Conservation (phyloP, 768 basidiomycete species). For the Kwoniella botswanensis region DNA sequence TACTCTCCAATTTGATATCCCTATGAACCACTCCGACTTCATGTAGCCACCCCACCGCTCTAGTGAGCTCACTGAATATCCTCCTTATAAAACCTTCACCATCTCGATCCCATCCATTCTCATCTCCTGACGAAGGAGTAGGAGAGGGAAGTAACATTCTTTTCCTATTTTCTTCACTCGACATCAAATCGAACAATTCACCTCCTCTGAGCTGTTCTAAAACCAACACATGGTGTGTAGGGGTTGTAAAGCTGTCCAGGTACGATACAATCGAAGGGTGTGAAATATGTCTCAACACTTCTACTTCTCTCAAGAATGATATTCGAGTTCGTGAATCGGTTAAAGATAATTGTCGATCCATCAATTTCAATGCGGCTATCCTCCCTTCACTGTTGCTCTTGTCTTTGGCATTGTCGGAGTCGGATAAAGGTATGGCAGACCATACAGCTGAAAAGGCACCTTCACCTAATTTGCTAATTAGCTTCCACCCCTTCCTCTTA, state of each 20-base stretch:
- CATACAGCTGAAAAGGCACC: constrained; percentile 57
- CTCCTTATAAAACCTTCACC: constrained; percentile 64
- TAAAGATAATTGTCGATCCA: constrained; percentile 61
- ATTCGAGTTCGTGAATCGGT: constrained; percentile 75
- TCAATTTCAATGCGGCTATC: constrained; percentile 66
- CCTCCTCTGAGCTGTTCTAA: constrained; percentile 78
- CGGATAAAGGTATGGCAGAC: constrained; percentile 34
- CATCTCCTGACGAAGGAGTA: neutral
- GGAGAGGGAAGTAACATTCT: constrained; percentile 59
- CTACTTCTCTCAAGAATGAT: constrained; percentile 79
- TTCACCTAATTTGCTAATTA: constrained; percentile 52
- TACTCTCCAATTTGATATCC: constrained; percentile 78
- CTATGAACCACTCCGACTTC: constrained; percentile 82
- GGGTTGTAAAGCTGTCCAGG: constrained; percentile 72
- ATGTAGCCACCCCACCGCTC: constrained; percentile 87
- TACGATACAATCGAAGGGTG: constrained; percentile 80
- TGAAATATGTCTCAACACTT: constrained; percentile 79
- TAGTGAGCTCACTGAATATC: constrained; percentile 76
- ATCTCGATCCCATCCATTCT: constrained; percentile 18
- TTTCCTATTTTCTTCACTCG: constrained; percentile 59
- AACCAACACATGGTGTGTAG: constrained; percentile 75
- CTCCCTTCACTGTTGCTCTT: neutral
- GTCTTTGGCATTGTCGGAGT: constrained; percentile 21
- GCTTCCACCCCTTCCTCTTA: constrained; percentile 31
- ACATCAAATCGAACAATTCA: constrained; percentile 76